Base-by-base conservation (phyloP, 2,329 filamentous ascomycete genomes). In the Aspergillus ochraceoroseus region DNA sequence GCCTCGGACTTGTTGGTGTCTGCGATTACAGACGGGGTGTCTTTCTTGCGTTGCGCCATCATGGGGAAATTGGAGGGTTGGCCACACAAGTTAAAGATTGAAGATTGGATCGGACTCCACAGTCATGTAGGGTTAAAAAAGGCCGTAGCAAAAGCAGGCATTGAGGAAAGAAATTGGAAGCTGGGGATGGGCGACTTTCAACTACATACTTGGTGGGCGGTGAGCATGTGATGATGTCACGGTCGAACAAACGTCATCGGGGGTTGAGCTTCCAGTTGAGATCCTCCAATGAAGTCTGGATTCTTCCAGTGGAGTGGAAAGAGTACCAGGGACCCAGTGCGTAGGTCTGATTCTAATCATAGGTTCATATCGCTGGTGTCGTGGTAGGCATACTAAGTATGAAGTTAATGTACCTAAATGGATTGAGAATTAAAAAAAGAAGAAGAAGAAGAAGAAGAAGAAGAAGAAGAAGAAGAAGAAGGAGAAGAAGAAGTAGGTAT, bases 181-280 rank as follows among this genome's bases (percentile, higher is more conserved):
- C 13, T 13, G 19, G 29, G n/a, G 5, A 14, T 14, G 15, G 11
- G 18, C n/a, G 22, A 19, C n/a, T 7, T 22, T 9, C 20, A 22
- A 22, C 20, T 22, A 5, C 20, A 22, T 9, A 22, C 5, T 5
- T 38, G 36, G 46, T 48, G 54, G 43, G 55, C 53, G 58, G 58
- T 63, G 59, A 62, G 47, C 36, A 46, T 31, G 45, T 51, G 51
- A 63, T 65, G 62, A 64, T 59, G 60, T 65, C 62, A 65, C 50
- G 4, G 11, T 25, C 26, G 32, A 33, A 28, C 33, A 32, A 35
- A 5, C 20, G 20, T 22, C 5, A 22, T 22, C 20, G 5, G 20
- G 5, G 20, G 5, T 22, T 5, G 20, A 22, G 20, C 20, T 22
- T 22, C 20, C 20, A 9, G 9, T 22, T 22, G 20, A 22, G 20